Percentiles rank a stretch among this genome's conserved stretches.
These are phyloP conservation scores for Solanum bulbocastanum DNA, from an alignment of 257 asterid species.

Conservation along the genomic window DNA sequence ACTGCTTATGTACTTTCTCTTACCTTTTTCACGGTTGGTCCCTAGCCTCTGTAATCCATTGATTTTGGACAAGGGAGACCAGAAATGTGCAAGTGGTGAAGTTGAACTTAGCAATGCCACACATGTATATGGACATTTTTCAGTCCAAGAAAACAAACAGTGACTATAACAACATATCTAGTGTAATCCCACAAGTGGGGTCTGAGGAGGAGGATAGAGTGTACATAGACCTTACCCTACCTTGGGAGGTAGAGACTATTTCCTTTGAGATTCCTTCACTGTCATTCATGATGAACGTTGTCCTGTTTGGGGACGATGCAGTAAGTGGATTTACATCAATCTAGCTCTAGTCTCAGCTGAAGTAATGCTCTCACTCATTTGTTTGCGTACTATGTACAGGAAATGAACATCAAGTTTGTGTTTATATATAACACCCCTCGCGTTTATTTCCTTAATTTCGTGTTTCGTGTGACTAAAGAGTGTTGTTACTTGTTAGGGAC, in stretches of 20 bases:
- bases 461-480: conserved; percentile 12
- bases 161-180: neutral
- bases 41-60: conserved; percentile 86
- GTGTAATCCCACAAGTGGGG: neutral
- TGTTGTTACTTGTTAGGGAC: neutral
- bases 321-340: conserved; percentile 61
- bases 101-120: conserved; percentile 55
- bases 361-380: conserved; percentile 65
- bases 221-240: neutral
- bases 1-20: conserved; percentile 58
- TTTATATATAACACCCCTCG: neutral
- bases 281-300: conserved; percentile 47
- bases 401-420: neutral
- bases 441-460: neutral
- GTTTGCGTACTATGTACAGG: conserved; percentile 49
- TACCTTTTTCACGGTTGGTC: conserved; percentile 22
- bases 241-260: neutral
- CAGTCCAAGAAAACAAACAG: neutral
- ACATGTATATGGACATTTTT: conserved; percentile 23
- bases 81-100: conserved; percentile 56
- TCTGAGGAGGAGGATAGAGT: neutral
- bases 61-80: conserved; percentile 41
- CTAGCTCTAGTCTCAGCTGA: conserved; percentile 54
- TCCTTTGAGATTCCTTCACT: conserved; percentile 56
- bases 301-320: conserved; percentile 41